A percentile compares a stretch with the other conserved stretches of the same genome.
These are phyloP conservation scores for Magnusiomyces ingens DNA, from an alignment of 1,139 yeast genomes.

Conservation along the genomic window DNA sequence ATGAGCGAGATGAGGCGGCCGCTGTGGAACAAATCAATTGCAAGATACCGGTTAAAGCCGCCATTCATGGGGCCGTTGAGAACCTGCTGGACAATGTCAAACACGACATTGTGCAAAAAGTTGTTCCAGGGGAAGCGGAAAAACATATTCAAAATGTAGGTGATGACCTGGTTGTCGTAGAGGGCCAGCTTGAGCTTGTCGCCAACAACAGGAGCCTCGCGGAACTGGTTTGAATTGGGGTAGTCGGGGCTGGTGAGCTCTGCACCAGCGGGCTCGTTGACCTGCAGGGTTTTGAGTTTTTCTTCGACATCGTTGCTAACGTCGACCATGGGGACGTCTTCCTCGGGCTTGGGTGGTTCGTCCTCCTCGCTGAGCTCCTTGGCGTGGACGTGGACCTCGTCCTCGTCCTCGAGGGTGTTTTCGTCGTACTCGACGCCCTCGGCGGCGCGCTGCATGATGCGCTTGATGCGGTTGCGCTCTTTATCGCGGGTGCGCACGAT, in stretches of 20 bases:
- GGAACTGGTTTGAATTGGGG: constrained; percentile 30
- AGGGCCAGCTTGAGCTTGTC: constrained; percentile 82
- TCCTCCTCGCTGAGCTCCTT: not conserved
- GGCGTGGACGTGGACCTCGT: constrained; percentile 15
- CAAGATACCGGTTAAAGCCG: constrained; percentile 80
- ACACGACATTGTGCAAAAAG: constrained; percentile 92
- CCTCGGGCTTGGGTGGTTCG: not conserved
- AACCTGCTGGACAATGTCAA: constrained; percentile 94
- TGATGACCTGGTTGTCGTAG: constrained; percentile 72
- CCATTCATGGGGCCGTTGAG: constrained; percentile 93
- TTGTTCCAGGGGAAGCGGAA: constrained; percentile 97
- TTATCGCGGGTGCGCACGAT: constrained; percentile 71
- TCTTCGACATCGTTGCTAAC: constrained; percentile 4
- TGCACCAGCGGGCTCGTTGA: constrained; percentile 26
- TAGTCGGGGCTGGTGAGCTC: not conserved
- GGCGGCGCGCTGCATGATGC: constrained; percentile 25
- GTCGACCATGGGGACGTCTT: constrained; percentile 1
- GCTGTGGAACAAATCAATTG: constrained; percentile 75
- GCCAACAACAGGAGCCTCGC: constrained; percentile 77
- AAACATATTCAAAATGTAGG: constrained; percentile 74
- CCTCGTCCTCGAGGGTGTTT: constrained; percentile 18
- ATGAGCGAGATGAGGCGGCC: constrained; percentile 74
- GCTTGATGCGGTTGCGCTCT: constrained; percentile 47
- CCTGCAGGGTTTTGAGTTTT: constrained; percentile 14
- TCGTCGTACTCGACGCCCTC: constrained; percentile 7